phyloP scores from a whole-genome alignment of 2,329 filamentous ascomycete species.

The Cryphonectria carpinicola region DNA sequence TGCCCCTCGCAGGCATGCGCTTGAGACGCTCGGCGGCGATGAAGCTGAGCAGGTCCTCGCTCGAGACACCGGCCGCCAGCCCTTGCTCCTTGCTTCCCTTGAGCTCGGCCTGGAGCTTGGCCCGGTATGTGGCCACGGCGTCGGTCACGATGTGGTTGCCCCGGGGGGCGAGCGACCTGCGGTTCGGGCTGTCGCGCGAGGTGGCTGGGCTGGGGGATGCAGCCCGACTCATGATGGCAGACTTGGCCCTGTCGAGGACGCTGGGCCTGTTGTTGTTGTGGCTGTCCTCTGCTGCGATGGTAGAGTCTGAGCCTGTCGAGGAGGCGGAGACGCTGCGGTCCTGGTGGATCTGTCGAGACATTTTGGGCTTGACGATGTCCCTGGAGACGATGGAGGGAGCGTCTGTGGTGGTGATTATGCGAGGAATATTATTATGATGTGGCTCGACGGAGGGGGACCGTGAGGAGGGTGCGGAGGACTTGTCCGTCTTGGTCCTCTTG shows the following conservation, averaged over 20 bases:
- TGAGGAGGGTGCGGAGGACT: conserved; percentile 25
- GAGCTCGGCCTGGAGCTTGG: conserved; percentile 28
- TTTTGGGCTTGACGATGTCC: conserved; percentile 26
- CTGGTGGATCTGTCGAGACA: conserved; percentile 24
- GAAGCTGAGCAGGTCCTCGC: conserved; percentile 27
- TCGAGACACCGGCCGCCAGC: conserved; percentile 28
- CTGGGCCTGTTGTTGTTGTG: conserved; percentile 17
- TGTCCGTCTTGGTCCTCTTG: conserved; percentile 26
- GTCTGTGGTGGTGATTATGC: conserved; percentile 30
- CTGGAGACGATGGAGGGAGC: conserved; percentile 27
- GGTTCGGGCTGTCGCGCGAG: conserved; percentile 19
- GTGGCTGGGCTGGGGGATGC: conserved; percentile 24
- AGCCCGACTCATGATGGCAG: conserved; percentile 24
- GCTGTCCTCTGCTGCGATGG: conserved; percentile 27
- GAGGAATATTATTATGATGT: conserved; percentile 22
- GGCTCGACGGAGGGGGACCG: conserved; percentile 26
- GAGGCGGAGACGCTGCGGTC: conserved; percentile 27
- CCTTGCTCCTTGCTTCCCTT: conserved; percentile 26
- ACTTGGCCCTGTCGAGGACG: conserved; percentile 27
- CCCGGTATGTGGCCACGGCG: conserved; percentile 25
- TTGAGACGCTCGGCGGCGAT: conserved; percentile 29
- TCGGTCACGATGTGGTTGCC: conserved; percentile 30
- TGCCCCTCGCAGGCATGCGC: conserved; percentile 29
- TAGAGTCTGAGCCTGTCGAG: conserved; percentile 27
- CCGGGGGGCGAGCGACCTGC: conserved; percentile 24